These are phyloP conservation scores for Kwoniella europaea DNA, from an alignment of 768 basidiomycete species.

Conservation along the genomic window DNA sequence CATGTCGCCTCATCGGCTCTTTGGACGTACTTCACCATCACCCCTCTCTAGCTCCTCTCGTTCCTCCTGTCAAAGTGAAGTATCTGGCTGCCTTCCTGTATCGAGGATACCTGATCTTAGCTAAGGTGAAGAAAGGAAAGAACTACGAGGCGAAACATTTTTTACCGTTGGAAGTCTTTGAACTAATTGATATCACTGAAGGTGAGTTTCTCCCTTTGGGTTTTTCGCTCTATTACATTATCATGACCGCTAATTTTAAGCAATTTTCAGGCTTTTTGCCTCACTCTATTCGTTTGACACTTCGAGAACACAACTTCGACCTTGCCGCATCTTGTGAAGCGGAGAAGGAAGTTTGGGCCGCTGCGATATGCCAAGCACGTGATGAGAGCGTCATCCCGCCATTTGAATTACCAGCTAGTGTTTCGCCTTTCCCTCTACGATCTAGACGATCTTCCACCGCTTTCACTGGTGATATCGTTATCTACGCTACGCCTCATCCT, in stretches of 20 bases:
- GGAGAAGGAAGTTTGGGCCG: slow-evolving; percentile 89
- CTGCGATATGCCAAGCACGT: slow-evolving; percentile 62
- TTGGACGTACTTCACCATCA: slow-evolving; percentile 83
- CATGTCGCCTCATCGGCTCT: slow-evolving; percentile 79
- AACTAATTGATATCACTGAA: slow-evolving; percentile 71
- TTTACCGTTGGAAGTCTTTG: slow-evolving; percentile 77
- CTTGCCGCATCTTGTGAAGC: slow-evolving; percentile 78
- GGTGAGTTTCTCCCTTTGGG: slow-evolving; percentile 63
- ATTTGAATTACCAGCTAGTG: slow-evolving; percentile 54
- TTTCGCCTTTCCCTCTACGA: slow-evolving; percentile 47
- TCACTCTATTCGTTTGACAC: slow-evolving; percentile 76
- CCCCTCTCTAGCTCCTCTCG: slow-evolving; percentile 62
- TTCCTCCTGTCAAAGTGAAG: slow-evolving; percentile 70
- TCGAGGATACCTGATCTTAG: slow-evolving; percentile 82
- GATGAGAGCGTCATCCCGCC: slow-evolving; percentile 67
- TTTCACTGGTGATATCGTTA: slow-evolving; percentile 8
- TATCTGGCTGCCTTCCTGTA: slow-evolving; percentile 92
- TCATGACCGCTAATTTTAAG: background rate
- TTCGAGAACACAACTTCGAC: slow-evolving; percentile 76
- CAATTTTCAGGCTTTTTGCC: slow-evolving; percentile 70
- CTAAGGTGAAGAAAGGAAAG: slow-evolving; percentile 75
- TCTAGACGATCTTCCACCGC: slow-evolving; percentile 44
- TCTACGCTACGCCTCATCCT: slow-evolving; percentile 2
- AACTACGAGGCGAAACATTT: slow-evolving; percentile 86
- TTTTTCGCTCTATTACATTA: background rate